Base-by-base conservation (phyloP, 2,329 filamentous ascomycete species). In the Macrophomina tecta region DNA sequence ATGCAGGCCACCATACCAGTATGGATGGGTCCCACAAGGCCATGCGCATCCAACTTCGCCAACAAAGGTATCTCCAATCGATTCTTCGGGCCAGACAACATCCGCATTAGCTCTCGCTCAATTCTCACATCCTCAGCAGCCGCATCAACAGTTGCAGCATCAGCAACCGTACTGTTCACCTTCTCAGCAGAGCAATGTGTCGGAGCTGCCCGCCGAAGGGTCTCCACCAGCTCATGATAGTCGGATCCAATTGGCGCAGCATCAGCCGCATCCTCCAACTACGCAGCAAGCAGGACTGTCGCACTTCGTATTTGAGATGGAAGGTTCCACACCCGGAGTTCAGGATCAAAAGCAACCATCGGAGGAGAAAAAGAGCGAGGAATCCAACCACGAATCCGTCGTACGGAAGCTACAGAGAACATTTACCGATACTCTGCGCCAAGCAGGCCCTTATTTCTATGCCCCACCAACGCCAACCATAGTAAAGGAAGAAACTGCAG, bases 401-500 rank as follows among this genome's bases (percentile, higher is more conserved):
- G 16, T n/a, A 4, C 30, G 36, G 45, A 49, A 61, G 34, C 9
- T 61, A n/a, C 56, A 61, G 32, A 16, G 56, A 30, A 49, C 56
- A 1, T 61, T 36, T n/a, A 61, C 55, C 28, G 55, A 60, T 12
- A 46, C 55, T 2, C 28, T 60, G 2, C 28, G 55, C 12, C 55
- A 60, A 38, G 55, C 55, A 2, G 55, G 56, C 2, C 56, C 56
- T 14, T 61, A 61, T 16, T 61, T 34, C 4, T 61, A 61, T n/a
- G 34, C 14, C 1, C 56, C 56, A 1, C 32, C 42, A 2, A 6
- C 23, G 7, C 53, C 7, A n/a, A 18, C 40, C 8, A 14, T 11
- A 7, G 42, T 8, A 11, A n/a, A n/a, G 23, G 28, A 46, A 6
- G 53, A 58, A 16, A 38, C 18, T 16, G 7, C 42, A 45, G 16